Conservation (phyloP, 805 yeast species). For the Wickerhamiella lipophila region DNA sequence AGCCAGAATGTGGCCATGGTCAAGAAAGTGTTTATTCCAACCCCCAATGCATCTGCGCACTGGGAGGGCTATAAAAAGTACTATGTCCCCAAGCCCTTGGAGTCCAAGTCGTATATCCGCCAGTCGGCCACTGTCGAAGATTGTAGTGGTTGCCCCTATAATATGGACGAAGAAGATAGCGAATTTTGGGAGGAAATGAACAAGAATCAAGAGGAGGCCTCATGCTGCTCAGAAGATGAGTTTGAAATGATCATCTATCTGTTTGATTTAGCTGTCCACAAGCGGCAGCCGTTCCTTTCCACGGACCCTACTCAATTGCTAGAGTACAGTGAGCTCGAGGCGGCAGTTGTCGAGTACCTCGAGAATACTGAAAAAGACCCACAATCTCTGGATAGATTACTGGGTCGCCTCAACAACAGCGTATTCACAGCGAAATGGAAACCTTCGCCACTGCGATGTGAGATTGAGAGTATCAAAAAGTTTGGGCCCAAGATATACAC, state of each 20-base stretch:
- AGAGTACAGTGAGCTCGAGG: slow-evolving; percentile 53
- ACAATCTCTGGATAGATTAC: slow-evolving; percentile 25
- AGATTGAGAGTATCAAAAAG: slow-evolving; percentile 23
- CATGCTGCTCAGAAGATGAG: slow-evolving; percentile 74
- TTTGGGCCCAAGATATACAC: slow-evolving; percentile 61
- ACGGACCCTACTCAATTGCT: slow-evolving; percentile 75
- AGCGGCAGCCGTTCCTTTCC: slow-evolving; percentile 75
- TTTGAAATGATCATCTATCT: slow-evolving; percentile 67
- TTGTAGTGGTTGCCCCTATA: slow-evolving; percentile 71
- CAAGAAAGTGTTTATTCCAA: slow-evolving; percentile 70
- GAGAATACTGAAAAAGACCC: slow-evolving; percentile 47
- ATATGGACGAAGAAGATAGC: slow-evolving; percentile 83
- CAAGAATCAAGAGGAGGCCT: slow-evolving; percentile 17
- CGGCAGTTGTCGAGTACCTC: slow-evolving; percentile 30
- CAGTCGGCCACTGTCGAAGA: slow-evolving; percentile 95
- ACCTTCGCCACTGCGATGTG: slow-evolving; percentile 19
- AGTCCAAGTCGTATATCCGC: slow-evolving; percentile 71
- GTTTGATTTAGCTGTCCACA: slow-evolving; percentile 60
- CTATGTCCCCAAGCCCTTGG: slow-evolving; percentile 52
- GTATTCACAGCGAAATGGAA: slow-evolving; percentile 19
- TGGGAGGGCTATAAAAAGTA: slow-evolving; percentile 68
- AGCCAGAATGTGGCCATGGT: slow-evolving; percentile 54
- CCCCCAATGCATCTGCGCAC: slow-evolving; percentile 80
- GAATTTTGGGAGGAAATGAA: slow-evolving; percentile 42
- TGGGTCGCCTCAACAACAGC: slow-evolving; percentile 18